Percentiles rank a stretch among this genome's conserved stretches.
Conservation (phyloP, 306 rosid genomes). For the Astragalus membranaceus region DNA sequence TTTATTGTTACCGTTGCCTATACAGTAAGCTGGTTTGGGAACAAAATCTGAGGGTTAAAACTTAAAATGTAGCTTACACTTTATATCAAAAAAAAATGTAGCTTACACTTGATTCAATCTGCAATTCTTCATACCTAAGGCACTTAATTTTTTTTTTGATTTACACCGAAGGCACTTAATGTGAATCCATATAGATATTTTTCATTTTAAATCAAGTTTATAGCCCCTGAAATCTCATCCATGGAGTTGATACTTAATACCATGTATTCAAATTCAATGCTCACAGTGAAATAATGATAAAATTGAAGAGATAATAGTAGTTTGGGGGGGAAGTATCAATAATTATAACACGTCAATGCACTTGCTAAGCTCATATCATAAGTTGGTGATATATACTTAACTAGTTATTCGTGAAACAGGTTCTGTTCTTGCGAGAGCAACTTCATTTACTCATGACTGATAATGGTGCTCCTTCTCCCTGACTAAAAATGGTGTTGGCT, state of each 20-base stretch:
- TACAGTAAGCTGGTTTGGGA: not conserved
- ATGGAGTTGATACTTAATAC: not conserved
- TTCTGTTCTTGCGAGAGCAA: constrained; percentile 60
- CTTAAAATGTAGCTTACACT: not conserved
- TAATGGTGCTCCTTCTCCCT: constrained; percentile 24
- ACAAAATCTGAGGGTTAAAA: constrained; percentile 1
- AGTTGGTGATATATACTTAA: not conserved
- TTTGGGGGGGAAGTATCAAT: not conserved
- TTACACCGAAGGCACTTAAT: not conserved
- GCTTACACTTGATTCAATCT: not conserved
- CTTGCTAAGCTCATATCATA: not conserved
- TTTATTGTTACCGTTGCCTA: not conserved
- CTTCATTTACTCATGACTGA: constrained; percentile 61
- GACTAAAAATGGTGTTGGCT: constrained; percentile 2
- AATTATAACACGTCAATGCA: not conserved
- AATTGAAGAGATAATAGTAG: not conserved
- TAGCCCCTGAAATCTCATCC: constrained; percentile 5
- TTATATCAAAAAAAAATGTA: too few species aligned
- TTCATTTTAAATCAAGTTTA: not conserved
- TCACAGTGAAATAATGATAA: not conserved
- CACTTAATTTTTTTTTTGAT: too few species aligned
- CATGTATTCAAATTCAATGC: not conserved
- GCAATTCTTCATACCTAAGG: not conserved
- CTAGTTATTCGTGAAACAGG: constrained; percentile 39
- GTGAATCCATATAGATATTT: not conserved